Conservation (phyloP, 257 asterid genomes). For the Marsdenia floribunda region DNA sequence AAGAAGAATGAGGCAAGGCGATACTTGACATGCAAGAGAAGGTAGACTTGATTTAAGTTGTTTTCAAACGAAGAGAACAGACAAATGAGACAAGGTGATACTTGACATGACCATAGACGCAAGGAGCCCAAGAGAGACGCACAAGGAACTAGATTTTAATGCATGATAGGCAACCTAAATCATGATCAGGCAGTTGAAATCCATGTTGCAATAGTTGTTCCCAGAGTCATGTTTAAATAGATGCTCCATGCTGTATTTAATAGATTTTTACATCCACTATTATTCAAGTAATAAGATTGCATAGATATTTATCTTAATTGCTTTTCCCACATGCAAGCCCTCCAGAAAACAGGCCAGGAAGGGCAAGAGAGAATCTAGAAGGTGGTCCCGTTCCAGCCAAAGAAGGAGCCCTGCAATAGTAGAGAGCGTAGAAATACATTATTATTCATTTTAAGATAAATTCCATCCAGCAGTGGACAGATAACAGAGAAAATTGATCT, state of each 20-base stretch:
- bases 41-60: no score
- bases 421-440: not conserved
- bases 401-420: constrained; percentile 61
- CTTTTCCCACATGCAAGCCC: not conserved
- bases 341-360: not conserved
- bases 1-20: no score
- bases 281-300: not conserved
- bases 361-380: constrained; percentile 38
- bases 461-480: not conserved
- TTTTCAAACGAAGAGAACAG: no score
- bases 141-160: not conserved
- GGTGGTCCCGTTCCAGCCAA: constrained; percentile 89
- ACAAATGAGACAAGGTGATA: no score
- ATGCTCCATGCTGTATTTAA: not conserved
- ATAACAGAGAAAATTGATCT: not conserved
- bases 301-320: not conserved
- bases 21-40: no score
- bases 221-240: not conserved
- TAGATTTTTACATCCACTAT: not conserved
- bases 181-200: not conserved
- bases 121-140: not conserved
- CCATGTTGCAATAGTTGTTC: not conserved
- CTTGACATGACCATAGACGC: no score
- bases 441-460: not conserved
- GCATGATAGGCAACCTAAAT: not conserved